Evolutionary conservation across 2,329 filamentous ascomycete species (phyloP).

Genomic region (Ophiostoma ulmi): DNA sequence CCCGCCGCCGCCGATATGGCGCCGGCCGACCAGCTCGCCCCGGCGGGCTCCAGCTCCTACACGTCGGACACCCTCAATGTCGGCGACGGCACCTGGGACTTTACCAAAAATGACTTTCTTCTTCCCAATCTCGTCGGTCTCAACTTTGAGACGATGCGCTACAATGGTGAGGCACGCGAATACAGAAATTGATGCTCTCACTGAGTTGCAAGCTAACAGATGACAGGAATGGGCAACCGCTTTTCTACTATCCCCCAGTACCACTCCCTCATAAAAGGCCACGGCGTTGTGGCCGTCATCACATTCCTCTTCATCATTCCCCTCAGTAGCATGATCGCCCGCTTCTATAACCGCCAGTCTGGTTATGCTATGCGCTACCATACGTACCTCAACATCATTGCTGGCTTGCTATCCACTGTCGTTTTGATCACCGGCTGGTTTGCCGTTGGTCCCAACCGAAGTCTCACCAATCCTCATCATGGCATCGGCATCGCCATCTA

Average conservation of each 20-base stretch:
- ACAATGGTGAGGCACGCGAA: slow-evolving; percentile 61
- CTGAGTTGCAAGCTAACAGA: background rate
- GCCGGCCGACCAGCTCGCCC: slow-evolving; percentile 57
- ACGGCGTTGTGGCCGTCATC: slow-evolving; percentile 66
- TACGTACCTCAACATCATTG: slow-evolving; percentile 67
- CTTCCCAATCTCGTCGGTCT: slow-evolving; percentile 70
- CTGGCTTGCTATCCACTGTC: slow-evolving; percentile 62
- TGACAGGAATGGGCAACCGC: slow-evolving; percentile 71
- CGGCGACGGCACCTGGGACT: slow-evolving; percentile 80
- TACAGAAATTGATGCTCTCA: background rate
- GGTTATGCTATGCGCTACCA: slow-evolving; percentile 63
- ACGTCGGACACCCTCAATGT: slow-evolving; percentile 68
- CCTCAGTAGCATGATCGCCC: slow-evolving; percentile 64
- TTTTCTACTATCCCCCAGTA: slow-evolving; percentile 67
- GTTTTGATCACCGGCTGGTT: slow-evolving; percentile 72
- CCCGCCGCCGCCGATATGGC: slow-evolving; percentile 51
- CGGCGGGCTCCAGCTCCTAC: slow-evolving; percentile 68
- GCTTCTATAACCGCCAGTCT: slow-evolving; percentile 62
- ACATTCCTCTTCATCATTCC: slow-evolving; percentile 72
- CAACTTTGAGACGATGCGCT: slow-evolving; percentile 76
- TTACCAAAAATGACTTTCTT: slow-evolving; percentile 68
- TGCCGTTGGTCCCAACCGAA: slow-evolving; percentile 67
- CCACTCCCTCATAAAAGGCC: slow-evolving; percentile 62
- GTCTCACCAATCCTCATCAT: slow-evolving; percentile 76
- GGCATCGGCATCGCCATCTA: slow-evolving; percentile 78